A percentile compares a stretch with the other conserved stretches of the same genome.
phyloP scores from a whole-genome alignment of 345 rosid species.

The Lumnitzera littorea region DNA sequence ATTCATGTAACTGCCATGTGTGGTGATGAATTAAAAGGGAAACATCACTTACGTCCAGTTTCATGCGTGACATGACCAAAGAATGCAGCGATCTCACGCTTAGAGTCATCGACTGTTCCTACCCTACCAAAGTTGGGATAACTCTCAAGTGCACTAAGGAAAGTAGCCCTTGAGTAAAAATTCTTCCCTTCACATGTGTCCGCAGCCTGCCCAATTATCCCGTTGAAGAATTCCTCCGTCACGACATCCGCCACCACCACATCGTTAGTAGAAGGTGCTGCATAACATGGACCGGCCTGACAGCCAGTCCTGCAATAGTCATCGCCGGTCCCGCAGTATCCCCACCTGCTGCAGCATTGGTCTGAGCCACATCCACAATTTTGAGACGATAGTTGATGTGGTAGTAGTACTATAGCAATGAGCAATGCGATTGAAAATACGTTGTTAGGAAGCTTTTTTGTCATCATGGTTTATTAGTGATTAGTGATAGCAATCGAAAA shows the following conservation, averaged over 20 bases:
- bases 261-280: slow-evolving; percentile 19
- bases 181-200: slow-evolving; percentile 36
- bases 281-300: slow-evolving; percentile 40
- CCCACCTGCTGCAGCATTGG: slow-evolving; percentile 25
- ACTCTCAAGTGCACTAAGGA: slow-evolving; percentile 36
- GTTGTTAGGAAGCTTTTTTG: no score
- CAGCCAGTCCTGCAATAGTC: slow-evolving; percentile 40
- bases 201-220: slow-evolving; percentile 36
- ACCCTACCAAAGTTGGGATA: slow-evolving; percentile 48
- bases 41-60: slow-evolving; percentile 48
- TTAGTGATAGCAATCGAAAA: no score
- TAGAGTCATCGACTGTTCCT: slow-evolving; percentile 37
- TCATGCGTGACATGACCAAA: slow-evolving; percentile 71
- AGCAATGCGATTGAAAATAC: no score
- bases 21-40: no score
- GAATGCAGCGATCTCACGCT: slow-evolving; percentile 64
- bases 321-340: slow-evolving; percentile 26
- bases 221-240: slow-evolving; percentile 35
- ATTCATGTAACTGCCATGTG: no score
- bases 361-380: slow-evolving; percentile 29
- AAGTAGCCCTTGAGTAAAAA: slow-evolving; percentile 41
- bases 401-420: no score
- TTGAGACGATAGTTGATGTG: not conserved
- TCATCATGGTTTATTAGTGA: no score
- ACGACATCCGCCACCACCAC: slow-evolving; percentile 33